Evolutionary conservation across 306 rosid species (phyloP).

Genomic region (Begonia fuchsioides): DNA sequence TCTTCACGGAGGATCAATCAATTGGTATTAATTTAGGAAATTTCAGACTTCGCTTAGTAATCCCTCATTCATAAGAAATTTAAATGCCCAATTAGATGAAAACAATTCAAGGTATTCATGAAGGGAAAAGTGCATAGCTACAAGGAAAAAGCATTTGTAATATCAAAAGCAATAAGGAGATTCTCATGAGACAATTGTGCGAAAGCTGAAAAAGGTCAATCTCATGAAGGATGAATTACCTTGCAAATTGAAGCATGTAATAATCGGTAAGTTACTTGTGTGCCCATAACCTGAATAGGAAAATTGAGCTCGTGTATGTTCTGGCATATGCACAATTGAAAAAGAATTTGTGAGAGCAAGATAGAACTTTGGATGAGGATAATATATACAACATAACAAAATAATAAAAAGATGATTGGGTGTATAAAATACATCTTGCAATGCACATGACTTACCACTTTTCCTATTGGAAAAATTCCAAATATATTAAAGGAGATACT

Average conservation of each 20-base stretch:
- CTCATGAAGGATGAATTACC: conserved; percentile 31
- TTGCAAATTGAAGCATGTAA: conserved; percentile 53
- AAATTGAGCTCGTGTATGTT: conserved; percentile 52
- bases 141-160: too few species aligned
- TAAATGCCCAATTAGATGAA: too few species aligned
- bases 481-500: conserved; percentile 81
- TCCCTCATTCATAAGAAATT: too few species aligned
- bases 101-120: too few species aligned
- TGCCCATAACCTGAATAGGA: conserved; percentile 29
- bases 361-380: background rate
- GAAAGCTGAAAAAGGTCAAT: background rate
- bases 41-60: background rate
- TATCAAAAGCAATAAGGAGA: background rate
- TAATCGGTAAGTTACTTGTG: conserved; percentile 31
- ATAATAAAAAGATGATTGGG: conserved; percentile 1
- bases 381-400: conserved; percentile 7
- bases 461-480: conserved; percentile 84
- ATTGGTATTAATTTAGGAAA: background rate
- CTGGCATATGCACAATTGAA: conserved; percentile 30
- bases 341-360: too few species aligned
- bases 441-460: conserved; percentile 46
- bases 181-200: conserved; percentile 1
- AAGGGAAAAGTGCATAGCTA: too few species aligned
- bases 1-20: background rate
- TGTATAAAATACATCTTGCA: conserved; percentile 1